phyloP scores from a whole-genome alignment of 495 filamentous ascomycete species.

The Neurospora africana region DNA sequence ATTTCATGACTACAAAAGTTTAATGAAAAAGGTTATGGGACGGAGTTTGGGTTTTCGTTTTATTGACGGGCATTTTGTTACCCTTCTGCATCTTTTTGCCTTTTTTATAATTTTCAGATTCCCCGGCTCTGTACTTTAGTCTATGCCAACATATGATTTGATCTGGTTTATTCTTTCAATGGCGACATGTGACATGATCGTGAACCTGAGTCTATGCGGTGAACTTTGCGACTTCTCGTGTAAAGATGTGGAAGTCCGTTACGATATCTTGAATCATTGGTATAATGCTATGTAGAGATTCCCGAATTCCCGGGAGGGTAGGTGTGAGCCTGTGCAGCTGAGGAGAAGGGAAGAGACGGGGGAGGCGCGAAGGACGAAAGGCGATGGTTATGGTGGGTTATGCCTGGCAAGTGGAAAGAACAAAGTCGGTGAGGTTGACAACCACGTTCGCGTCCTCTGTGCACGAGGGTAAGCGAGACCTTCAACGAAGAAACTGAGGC shows the following conservation, averaged over 20 bases:
- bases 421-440: background rate
- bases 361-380: too few relatives aligned
- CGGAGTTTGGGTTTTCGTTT: constrained; percentile 37
- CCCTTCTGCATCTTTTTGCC: constrained; percentile 26
- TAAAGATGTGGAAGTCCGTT: background rate
- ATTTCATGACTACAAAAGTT: constrained; percentile 21
- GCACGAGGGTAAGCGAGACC: background rate
- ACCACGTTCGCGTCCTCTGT: background rate
- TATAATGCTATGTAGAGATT: too few relatives aligned
- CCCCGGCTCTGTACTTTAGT: constrained; percentile 21
- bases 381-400: background rate
- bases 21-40: constrained; percentile 28
- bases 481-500: background rate
- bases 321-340: too few relatives aligned
- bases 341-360: too few relatives aligned
- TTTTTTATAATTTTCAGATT: constrained; percentile 14
- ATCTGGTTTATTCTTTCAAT: constrained; percentile 13
- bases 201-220: background rate
- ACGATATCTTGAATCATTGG: too few relatives aligned
- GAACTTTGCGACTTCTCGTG: background rate
- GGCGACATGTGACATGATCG: background rate
- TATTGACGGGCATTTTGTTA: constrained; percentile 19
- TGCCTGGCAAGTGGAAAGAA: background rate
- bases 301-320: too few relatives aligned
- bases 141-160: constrained; percentile 9